Conservation (phyloP, 2,329 filamentous ascomycete species). For the Teratosphaeria epicoccoides region DNA sequence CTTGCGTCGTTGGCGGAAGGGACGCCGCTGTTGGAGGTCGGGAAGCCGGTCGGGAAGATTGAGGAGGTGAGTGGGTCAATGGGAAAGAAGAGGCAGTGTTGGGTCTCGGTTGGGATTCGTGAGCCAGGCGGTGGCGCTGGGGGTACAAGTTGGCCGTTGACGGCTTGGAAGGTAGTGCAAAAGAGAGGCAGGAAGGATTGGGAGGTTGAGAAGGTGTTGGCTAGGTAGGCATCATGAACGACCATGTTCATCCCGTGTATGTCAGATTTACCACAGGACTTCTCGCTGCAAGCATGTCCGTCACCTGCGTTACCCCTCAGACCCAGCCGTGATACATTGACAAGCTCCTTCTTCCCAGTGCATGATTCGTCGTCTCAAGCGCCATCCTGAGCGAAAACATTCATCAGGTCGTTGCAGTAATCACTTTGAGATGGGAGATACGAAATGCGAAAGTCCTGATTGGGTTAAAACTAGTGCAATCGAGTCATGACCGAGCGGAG, state of each 20-base stretch:
- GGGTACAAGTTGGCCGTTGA: conserved; percentile 38
- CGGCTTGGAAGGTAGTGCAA: conserved; percentile 75
- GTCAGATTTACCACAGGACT: too few species aligned
- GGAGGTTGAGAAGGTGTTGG: conserved; percentile 51
- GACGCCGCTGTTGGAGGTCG: conserved; percentile 72
- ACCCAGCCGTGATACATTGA: too few species aligned
- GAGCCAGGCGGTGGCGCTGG: conserved; percentile 7
- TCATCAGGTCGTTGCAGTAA: too few species aligned
- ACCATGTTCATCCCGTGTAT: too few species aligned
- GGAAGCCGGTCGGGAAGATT: conserved; percentile 84
- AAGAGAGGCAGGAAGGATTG: conserved; percentile 63
- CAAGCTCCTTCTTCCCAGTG: too few species aligned
- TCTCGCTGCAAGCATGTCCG: too few species aligned
- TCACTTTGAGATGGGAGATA: too few species aligned
- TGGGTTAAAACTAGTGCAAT: not conserved
- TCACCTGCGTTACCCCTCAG: too few species aligned
- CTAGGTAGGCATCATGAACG: conserved; percentile 6
- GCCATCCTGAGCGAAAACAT: too few species aligned
- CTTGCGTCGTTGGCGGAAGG: conserved; percentile 70
- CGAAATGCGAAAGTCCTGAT: not conserved
- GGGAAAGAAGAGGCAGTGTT: conserved; percentile 43
- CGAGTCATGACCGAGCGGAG: not conserved
- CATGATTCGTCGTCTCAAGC: too few species aligned
- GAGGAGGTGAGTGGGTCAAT: conserved; percentile 32
- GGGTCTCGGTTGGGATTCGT: conserved; percentile 65